Percentiles rank a stretch among this genome's conserved stretches.
Evolutionary conservation across 83 land plant genomes (phyloP).

Genomic region (Picea mariana): DNA sequence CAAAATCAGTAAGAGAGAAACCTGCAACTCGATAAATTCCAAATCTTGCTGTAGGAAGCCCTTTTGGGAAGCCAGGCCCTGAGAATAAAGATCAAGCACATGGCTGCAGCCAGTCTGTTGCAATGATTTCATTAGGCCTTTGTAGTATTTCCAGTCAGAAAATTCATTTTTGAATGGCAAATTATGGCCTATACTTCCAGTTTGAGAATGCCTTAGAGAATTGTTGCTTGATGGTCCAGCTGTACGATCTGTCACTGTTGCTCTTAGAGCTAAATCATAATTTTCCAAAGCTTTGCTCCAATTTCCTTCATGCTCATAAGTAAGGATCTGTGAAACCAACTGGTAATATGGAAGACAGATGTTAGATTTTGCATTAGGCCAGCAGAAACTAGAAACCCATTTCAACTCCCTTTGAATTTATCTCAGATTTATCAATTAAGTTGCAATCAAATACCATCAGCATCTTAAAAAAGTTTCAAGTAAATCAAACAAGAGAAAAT

Average conservation of each 20-base stretch:
- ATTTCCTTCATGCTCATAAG: conserved; percentile 96
- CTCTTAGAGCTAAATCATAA: conserved; percentile 82
- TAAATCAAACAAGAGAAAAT: neutral
- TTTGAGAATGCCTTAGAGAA: conserved; percentile 10
- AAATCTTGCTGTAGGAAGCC: conserved; percentile 61
- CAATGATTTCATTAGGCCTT: conserved; percentile 86
- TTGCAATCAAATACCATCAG: neutral
- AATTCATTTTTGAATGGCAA: conserved; percentile 19
- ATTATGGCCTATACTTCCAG: neutral
- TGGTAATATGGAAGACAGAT: conserved; percentile 21
- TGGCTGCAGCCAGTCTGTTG: conserved; percentile 94
- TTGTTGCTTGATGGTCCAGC: conserved; percentile 6
- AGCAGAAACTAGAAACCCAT: neutral
- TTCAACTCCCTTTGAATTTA: neutral
- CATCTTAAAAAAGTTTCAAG: neutral
- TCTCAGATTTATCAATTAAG: neutral
- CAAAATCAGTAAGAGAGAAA: conserved; percentile 19
- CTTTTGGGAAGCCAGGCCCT: conserved; percentile 58
- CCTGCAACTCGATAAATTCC: conserved; percentile 92
- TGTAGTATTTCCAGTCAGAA: conserved; percentile 45
- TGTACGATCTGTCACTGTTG: conserved; percentile 12
- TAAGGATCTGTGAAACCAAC: conserved; percentile 79
- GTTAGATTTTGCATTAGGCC: neutral
- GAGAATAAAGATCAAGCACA: conserved; percentile 75
- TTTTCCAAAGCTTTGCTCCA: conserved; percentile 93